Percentiles rank a stretch among this genome's conserved stretches.
These are phyloP conservation scores for Starmerella geochares DNA, from an alignment of 805 yeast species.

Conservation along the genomic window DNA sequence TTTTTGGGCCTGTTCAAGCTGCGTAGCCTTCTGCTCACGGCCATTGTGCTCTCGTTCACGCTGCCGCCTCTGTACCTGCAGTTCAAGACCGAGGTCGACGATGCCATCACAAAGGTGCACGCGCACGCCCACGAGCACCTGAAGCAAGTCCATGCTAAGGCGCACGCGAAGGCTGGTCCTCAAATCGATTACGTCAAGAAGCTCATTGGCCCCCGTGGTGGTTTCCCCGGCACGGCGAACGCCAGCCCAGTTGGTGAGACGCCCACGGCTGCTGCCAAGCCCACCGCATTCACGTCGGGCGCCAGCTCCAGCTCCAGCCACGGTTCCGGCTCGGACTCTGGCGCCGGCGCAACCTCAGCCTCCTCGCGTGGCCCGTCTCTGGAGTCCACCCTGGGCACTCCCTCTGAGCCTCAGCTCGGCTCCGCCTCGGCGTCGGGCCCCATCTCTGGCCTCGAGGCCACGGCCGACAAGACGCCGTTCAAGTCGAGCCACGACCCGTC, in stretches of 20 bases:
- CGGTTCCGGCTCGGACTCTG: neutral
- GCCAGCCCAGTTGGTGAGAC: slow-evolving; percentile 22
- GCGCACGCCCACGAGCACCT: slow-evolving; percentile 26
- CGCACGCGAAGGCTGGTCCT: slow-evolving; percentile 31
- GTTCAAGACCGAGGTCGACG: slow-evolving; percentile 70
- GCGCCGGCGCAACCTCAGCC: neutral
- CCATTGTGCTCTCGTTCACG: slow-evolving; percentile 57
- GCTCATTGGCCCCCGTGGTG: slow-evolving; percentile 32
- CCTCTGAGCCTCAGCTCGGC: neutral
- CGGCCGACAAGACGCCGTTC: neutral
- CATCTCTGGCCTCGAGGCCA: neutral
- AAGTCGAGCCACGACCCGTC: neutral
- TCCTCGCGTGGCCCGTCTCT: neutral
- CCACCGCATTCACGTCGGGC: slow-evolving; percentile 24
- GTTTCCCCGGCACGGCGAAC: slow-evolving; percentile 27
- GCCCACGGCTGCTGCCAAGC: slow-evolving; percentile 27
- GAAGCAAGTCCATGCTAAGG: slow-evolving; percentile 24
- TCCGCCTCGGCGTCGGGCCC: neutral
- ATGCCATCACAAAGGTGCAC: slow-evolving; percentile 27
- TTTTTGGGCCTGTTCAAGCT: slow-evolving; percentile 67
- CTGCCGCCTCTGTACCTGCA: slow-evolving; percentile 63
- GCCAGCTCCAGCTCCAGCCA: slow-evolving; percentile 4
- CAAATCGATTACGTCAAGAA: slow-evolving; percentile 30
- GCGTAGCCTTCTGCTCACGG: slow-evolving; percentile 50
- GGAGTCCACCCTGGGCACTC: slow-evolving; percentile 1